Conservation (phyloP, 2,329 filamentous ascomycete genomes). For the Cercospora berteroae region DNA sequence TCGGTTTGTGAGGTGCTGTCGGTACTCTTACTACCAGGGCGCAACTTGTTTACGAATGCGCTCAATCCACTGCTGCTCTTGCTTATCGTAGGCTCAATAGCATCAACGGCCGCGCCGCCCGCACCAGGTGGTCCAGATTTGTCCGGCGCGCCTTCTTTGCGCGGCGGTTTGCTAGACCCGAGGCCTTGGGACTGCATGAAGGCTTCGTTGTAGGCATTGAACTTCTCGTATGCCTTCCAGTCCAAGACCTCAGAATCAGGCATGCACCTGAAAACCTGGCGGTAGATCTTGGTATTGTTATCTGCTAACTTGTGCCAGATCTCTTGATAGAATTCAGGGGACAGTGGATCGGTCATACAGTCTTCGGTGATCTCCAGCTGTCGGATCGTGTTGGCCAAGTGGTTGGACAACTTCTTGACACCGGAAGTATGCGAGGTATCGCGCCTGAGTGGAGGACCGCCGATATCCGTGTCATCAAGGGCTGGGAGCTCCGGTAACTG, state of each 20-base stretch:
- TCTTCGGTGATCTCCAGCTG: conserved; percentile 76
- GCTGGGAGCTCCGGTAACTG: conserved; percentile 69
- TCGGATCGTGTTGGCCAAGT: conserved; percentile 63
- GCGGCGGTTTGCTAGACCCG: conserved; percentile 53
- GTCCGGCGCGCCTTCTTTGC: conserved; percentile 48
- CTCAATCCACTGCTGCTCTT: conserved; percentile 32
- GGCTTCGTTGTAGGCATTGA: conserved; percentile 69
- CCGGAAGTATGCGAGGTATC: conserved; percentile 48
- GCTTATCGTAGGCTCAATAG: conserved; percentile 8
- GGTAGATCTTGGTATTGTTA: conserved; percentile 94
- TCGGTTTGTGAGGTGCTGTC: conserved; percentile 25
- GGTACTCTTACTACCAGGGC: conserved; percentile 34
- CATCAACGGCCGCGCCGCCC: conserved; percentile 29
- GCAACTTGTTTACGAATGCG: conserved; percentile 35
- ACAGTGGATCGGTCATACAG: conserved; percentile 90
- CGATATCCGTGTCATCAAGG: conserved; percentile 77
- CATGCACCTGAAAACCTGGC: conserved; percentile 93
- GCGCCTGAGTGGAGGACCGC: conserved; percentile 64
- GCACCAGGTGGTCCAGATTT: conserved; percentile 51
- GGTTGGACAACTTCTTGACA: conserved; percentile 43
- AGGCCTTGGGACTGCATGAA: conserved; percentile 67
- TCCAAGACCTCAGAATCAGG: conserved; percentile 90
- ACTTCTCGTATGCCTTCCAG: conserved; percentile 91
- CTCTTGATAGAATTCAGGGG: conserved; percentile 77
- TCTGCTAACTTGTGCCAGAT: conserved; percentile 83